A percentile compares a stretch with the other conserved stretches of the same genome.
Conservation (phyloP, 352 stramenopile genomes). For the Globisporangium apiculatum region DNA sequence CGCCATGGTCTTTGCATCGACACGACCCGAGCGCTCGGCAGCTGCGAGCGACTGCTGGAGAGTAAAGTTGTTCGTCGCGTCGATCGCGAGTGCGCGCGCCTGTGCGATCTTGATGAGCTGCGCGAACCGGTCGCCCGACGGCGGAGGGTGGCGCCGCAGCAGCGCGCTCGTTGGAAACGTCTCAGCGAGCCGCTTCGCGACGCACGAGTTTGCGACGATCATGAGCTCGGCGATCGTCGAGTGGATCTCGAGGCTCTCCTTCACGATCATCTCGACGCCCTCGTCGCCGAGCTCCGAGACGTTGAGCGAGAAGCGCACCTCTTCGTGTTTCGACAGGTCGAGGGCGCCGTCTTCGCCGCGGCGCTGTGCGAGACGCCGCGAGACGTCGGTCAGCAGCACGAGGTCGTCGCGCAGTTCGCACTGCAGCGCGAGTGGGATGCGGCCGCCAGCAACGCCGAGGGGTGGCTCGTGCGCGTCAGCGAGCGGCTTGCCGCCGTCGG, state of each 20-base stretch:
- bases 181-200: slow-evolving; percentile 79
- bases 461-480: slow-evolving; percentile 5
- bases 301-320: slow-evolving; percentile 82
- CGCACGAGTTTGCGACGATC: slow-evolving; percentile 90
- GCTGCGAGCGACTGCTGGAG: slow-evolving; percentile 65
- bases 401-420: slow-evolving; percentile 46
- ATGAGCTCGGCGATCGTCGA: slow-evolving; percentile 91
- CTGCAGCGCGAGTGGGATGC: slow-evolving; percentile 50
- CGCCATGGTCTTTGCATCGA: slow-evolving; percentile 77
- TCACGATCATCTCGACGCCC: slow-evolving; percentile 81
- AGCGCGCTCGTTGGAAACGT: slow-evolving; percentile 80
- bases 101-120: slow-evolving; percentile 70
- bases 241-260: slow-evolving; percentile 92
- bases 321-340: slow-evolving; percentile 76
- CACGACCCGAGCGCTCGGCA: slow-evolving; percentile 46
- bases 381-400: slow-evolving; percentile 54
- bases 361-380: slow-evolving; percentile 41
- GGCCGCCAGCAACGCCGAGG: slow-evolving; percentile 58
- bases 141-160: slow-evolving; percentile 80
- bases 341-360: slow-evolving; percentile 64
- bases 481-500: slow-evolving; percentile 37
- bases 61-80: slow-evolving; percentile 77
- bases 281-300: slow-evolving; percentile 59
- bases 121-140: slow-evolving; percentile 64
- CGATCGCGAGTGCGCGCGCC: slow-evolving; percentile 62